These are phyloP conservation scores for Zygosaccharomyces pseudorouxii DNA, from an alignment of 805 yeast species.

Conservation along the genomic window DNA sequence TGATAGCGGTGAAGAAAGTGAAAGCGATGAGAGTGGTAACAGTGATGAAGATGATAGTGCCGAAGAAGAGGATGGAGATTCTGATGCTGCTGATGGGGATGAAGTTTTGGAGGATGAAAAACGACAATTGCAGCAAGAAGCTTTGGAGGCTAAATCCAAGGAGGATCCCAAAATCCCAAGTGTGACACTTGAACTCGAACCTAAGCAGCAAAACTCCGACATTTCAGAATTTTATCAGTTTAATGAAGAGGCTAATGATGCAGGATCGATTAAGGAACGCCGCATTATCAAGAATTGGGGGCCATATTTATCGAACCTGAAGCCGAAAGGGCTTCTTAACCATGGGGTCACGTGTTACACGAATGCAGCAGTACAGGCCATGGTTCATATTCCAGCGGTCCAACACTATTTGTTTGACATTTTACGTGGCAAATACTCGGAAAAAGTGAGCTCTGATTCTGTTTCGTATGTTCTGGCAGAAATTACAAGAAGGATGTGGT, in stretches of 20 bases:
- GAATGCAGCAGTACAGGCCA: conserved; percentile 89
- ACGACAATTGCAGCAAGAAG: conserved; percentile 23
- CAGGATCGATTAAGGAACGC: conserved; percentile 55
- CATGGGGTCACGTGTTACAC: conserved; percentile 96
- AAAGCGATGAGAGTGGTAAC: conserved; percentile 8
- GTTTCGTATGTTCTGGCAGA: conserved; percentile 67
- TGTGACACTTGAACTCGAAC: conserved; percentile 2
- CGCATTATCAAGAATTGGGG: conserved; percentile 71
- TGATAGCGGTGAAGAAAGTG: conserved; percentile 24
- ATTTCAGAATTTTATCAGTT: conserved; percentile 50
- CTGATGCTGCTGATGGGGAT: conserved; percentile 11
- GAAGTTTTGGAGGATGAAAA: conserved; percentile 33
- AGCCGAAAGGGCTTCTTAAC: conserved; percentile 72
- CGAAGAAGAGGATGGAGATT: conserved; percentile 31
- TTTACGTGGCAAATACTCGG: conserved; percentile 46
- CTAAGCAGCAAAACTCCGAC: conserved; percentile 45
- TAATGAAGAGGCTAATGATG: conserved; percentile 54
- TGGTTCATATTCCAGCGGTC: conserved; percentile 87
- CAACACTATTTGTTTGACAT: conserved; percentile 76
- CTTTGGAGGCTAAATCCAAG: conserved; percentile 20
- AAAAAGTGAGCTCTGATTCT: conserved; percentile 46
- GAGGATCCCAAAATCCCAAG: conserved; percentile 1
- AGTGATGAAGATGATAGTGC: conserved; percentile 2
- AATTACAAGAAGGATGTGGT: conserved; percentile 66
- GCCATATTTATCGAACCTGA: conserved; percentile 40